Base-by-base conservation (phyloP, 2,329 filamentous ascomycete genomes). In the Juglanconis sp. region DNA sequence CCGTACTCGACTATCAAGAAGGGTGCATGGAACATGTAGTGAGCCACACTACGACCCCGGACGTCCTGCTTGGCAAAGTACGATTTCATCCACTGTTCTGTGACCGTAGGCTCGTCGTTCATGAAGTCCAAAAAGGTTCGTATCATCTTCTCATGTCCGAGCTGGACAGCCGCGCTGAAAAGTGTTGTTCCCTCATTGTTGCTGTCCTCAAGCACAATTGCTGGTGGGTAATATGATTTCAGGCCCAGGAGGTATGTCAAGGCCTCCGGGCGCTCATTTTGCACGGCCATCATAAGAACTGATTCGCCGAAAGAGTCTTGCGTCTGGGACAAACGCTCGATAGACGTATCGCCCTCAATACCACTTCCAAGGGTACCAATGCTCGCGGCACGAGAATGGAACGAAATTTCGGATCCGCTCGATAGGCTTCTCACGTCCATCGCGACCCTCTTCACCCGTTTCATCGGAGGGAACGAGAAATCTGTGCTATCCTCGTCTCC, bases 11-110 rank as follows among this genome's bases (percentile, higher is more conserved):
- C 77, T 66, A 99, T 95, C 24, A 99, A 79, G 56, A 84, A 81
- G 2, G 95, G 95, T 8, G 91, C 88, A 69, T 96, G 90, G 76
- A 99, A 99, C 15, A 99, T 81, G 72, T 99, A 99, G 74, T 99
- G 95, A n/a, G 89, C 95, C 56, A 91, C 85, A 63, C 92, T 96
- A 67, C 95, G 87, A 30, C 94, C 95, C 78, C 92, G 89, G 42
- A 84, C 86, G 70, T 99, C 95, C 68, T 94, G 89, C 63, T 84
- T 80, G 4, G 84, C 80, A 52, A 98, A 76, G 70, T 99, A 98
- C 6, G 79, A 76, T 48, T 77, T 73, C 35, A 96, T 73, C 53
- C 83, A 79, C 15, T 79, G 75, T 56, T 85, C 77, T 17, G 81
- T 40, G 79, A 79, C 57, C 78, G 79, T 56, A 80, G 61, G 35